These are phyloP conservation scores for Striga asiatica DNA, from an alignment of 257 asterid genomes.

Conservation along the genomic window DNA sequence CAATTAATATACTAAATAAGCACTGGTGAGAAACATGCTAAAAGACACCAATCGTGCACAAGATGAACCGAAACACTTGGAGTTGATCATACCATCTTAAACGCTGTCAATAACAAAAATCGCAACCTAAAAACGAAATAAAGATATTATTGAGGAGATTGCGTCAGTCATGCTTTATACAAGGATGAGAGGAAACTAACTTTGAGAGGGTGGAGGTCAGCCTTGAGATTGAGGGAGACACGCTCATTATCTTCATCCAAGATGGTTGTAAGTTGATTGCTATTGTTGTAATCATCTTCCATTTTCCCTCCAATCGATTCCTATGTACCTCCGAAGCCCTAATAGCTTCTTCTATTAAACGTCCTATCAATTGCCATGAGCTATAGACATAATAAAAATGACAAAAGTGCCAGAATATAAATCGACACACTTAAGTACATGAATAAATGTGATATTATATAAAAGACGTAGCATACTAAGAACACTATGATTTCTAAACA, in stretches of 20 bases:
- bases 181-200: constrained; percentile 26
- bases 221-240: constrained; percentile 59
- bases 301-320: constrained; percentile 39
- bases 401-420: not conserved
- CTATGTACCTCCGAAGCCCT: no score
- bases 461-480: not conserved
- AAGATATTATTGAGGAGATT: no score
- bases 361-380: no score
- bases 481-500: not conserved
- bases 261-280: constrained; percentile 2
- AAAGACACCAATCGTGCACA: no score
- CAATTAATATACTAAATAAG: no score
- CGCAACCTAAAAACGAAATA: no score
- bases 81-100: no score
- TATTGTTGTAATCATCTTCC: constrained; percentile 26
- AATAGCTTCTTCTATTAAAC: no score
- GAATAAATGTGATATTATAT: not conserved
- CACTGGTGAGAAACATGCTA: no score
- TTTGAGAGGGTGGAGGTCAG: constrained; percentile 88
- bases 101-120: no score
- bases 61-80: no score
- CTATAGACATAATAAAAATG: not conserved
- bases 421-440: not conserved
- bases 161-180: no score
- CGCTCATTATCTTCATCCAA: constrained; percentile 54